Conservation (phyloP, 768 basidiomycete species). For the Heimioporus sp. region DNA sequence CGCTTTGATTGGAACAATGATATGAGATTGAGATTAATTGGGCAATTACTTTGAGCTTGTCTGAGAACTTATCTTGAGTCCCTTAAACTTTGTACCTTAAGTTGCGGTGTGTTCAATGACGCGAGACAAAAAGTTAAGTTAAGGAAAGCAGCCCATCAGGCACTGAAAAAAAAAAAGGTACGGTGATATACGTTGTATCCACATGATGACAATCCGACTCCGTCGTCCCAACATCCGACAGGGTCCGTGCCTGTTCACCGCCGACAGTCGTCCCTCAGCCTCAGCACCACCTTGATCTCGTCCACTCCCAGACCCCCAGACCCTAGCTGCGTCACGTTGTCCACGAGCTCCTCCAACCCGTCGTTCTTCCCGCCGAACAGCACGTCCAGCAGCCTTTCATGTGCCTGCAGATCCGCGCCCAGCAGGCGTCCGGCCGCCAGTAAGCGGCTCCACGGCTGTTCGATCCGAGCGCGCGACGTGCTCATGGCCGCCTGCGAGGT, state of each 20-base stretch:
- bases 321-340: conserved; percentile 51
- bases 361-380: conserved; percentile 16
- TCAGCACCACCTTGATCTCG: conserved; percentile 58
- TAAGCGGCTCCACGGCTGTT: conserved; percentile 75
- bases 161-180: too few relatives aligned
- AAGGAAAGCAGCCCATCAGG: too few relatives aligned
- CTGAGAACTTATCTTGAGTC: too few relatives aligned
- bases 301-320: conserved; percentile 60
- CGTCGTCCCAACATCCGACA: too few relatives aligned
- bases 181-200: too few relatives aligned
- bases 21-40: background rate
- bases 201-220: too few relatives aligned
- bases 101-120: too few relatives aligned
- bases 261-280: conserved; percentile 40
- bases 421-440: conserved; percentile 70
- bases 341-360: conserved; percentile 51
- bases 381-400: conserved; percentile 26
- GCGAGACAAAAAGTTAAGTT: too few relatives aligned
- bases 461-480: conserved; percentile 49
- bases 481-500: conserved; percentile 62
- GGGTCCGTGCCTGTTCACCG: conserved; percentile 3
- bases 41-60: too few relatives aligned
- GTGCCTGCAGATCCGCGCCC: conserved; percentile 45
- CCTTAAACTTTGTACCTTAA: too few relatives aligned
- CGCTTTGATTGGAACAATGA: background rate